phyloP scores from a whole-genome alignment of 139 green algal species.

The Tetratostichococcus sp. region DNA sequence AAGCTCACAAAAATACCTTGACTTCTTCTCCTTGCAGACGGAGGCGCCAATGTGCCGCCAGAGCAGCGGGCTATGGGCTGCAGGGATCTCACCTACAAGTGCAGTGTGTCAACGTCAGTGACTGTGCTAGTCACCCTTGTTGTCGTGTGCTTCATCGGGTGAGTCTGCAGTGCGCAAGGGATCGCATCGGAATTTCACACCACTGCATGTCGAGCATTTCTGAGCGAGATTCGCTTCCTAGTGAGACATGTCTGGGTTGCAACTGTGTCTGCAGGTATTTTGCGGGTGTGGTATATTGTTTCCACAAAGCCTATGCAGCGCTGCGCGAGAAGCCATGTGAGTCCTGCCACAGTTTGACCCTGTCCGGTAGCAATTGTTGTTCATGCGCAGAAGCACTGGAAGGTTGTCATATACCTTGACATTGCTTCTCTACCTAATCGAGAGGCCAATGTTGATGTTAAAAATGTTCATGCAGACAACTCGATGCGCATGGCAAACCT shows the following conservation, averaged over 20 bases:
- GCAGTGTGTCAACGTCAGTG: neutral
- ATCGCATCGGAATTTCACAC: too few species aligned
- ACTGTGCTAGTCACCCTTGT: neutral
- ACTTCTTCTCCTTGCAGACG: neutral
- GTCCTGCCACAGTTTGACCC: too few species aligned
- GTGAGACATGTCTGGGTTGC: too few species aligned
- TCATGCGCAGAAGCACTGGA: too few species aligned
- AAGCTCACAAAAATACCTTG: too few species aligned
- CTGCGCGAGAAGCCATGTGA: neutral
- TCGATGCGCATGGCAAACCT: neutral
- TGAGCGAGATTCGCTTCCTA: too few species aligned
- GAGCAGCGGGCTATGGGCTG: neutral
- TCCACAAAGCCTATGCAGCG: neutral
- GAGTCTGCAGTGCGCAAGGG: too few species aligned
- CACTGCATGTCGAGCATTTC: too few species aligned
- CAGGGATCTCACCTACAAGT: neutral
- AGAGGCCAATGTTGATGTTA: too few species aligned
- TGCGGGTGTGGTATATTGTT: neutral
- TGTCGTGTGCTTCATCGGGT: neutral
- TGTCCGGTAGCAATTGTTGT: too few species aligned
- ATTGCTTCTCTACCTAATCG: too few species aligned
- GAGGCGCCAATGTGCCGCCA: neutral
- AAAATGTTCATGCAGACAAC: conserved; percentile 2
- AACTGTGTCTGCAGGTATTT: neutral
- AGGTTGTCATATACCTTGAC: too few species aligned